Base-by-base conservation (phyloP, 768 basidiomycete species). In the Russula vinacea region DNA sequence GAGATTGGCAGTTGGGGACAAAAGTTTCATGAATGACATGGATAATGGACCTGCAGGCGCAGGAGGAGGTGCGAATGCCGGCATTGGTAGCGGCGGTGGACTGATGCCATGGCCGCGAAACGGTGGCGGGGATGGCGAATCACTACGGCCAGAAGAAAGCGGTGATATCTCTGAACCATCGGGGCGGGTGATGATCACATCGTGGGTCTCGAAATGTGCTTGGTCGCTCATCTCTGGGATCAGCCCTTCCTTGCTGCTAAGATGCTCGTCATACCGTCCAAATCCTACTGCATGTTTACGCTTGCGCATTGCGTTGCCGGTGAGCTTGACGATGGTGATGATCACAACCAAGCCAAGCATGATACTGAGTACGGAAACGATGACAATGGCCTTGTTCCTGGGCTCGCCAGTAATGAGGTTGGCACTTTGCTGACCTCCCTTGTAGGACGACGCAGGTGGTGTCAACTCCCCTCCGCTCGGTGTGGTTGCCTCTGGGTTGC, bases 1-100 rank as follows among this genome's bases (percentile, higher is more conserved):
- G 14, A 68, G 67, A 22, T 68, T 67, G 29, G n/a, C 60, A 17
- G 57, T 68, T 29, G 67, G 67, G 16, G 67, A 68, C 47, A 68
- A 44, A 19, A 68, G 65, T 42, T 68, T 53, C 52, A 50, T 58
- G 45, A 56, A 68, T n/a, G 58, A 58, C 56, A 65, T 39, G 16
- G 44, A 32, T 24, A 66, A 39, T 24, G 62, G 62, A 35, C 56
- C 42, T 10, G 60, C 56, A 17, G 65, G 65, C 7, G 37, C 17
- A 40, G 56, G 44, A 33, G 59, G 66, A n/a, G 65, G 67, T n/a
- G 67, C 60, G n/a, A 68, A 67, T 39, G 67, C 54, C 49, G 60
- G 67, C 52, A 67, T 67, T 5, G 67, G 67, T 9, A 47, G 24
- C 22, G 60, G 60, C 10, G 67, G 42, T 5, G 39, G 52, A 50